Evolutionary conservation across 257 asterid genomes (phyloP), one percentile per base, ranked within the genome.

Genomic region (Solanum sejunctum): DNA sequence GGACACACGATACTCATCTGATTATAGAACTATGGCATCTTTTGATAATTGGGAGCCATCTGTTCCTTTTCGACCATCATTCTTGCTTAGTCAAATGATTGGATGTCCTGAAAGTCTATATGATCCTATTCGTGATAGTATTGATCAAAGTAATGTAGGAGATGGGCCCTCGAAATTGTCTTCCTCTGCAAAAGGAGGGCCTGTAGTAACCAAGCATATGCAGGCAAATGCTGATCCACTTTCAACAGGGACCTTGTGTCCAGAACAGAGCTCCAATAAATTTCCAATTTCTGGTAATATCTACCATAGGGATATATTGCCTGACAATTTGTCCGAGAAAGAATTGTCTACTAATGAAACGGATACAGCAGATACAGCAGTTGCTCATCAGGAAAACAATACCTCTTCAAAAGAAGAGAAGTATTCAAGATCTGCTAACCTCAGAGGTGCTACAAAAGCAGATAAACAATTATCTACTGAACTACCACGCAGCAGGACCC

Each of bases 21-120:
- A 81, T 54, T 84, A 23, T 56, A 88, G 84, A 82, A 80, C 89
- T 72, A 86, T 82, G 83, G 82, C 82, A 55, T 86, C 87, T 80
- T 90, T 87, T 86, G 84, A 85, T 84, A 82, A 90, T 84, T 96
- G 99, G 99, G 97, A 91, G 87, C 95, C 95, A 60, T 94, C 98
- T 57, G 88, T 81, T 85, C 97, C 97, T 88, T 95, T 94, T 85
- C 85, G 84, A 43, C 98, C 99, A 32, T 93, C 95, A 4, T 92
- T 90, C 86, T 88, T 85, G 63, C 85, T 96, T 56, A 93, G 93
- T 32, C 91, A 80, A 63, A 89, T 85, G 20, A 86, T 95, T 41
- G 90, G 93, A 84, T 83, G 88, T 89, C 87, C 91, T 84, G 90
- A 87, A 86, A 80, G 84, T 77, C 91, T 85, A 9, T 84, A 89